Evolutionary conservation across 2,329 filamentous ascomycete genomes (phyloP), one percentile per base, ranked within the genome.

Genomic region (Reticulascus tulasneorum): DNA sequence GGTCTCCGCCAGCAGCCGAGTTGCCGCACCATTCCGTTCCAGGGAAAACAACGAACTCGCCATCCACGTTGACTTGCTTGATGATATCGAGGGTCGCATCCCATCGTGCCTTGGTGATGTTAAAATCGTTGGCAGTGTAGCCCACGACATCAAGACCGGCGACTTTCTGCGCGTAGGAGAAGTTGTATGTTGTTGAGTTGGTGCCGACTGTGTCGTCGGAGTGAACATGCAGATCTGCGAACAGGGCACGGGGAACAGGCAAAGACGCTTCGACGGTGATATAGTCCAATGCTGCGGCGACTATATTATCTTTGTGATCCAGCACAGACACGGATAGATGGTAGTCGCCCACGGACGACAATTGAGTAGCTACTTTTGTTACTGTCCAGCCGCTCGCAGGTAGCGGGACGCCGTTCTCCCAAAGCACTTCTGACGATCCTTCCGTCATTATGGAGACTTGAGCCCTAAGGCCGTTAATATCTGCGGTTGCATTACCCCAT

Each of bases 121-220:
- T 56, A 47, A 62, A 63, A 36, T 62, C 58, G 39, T 63, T 62
- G 16, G 59, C 60, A 1, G 59, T 62, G 40, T 62, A 62, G 3
- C 59, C 58, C 1, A 62, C 49, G 9, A 61, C 43, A 19, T 63
- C 59, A 1, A 63, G 52, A 13, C 58, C 59, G 1, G 59, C 58
- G 11, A 62, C 49, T 15, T 53, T 24, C 15, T 51, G 54, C 12
- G 53, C 58, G 35, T 62, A 63, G 2, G 54, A 56, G 41, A 62
- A 62, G 42, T 60, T 62, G 45, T 63, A 60, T 2, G 51, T 47
- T 2, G 52, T 55, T 2, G 45, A 50, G 23, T 62, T 58, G 17
- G 59, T 61, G 26, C 57, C 58, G 3, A 63, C 59, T 4, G 57
- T 63, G 35, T 60, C 57, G 30, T 62, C 58, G 0, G 57, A 60